Evolutionary conservation across 202 grass and related monocot species (phyloP).

Genomic region (Schoenoplectus tabernaemontani): DNA sequence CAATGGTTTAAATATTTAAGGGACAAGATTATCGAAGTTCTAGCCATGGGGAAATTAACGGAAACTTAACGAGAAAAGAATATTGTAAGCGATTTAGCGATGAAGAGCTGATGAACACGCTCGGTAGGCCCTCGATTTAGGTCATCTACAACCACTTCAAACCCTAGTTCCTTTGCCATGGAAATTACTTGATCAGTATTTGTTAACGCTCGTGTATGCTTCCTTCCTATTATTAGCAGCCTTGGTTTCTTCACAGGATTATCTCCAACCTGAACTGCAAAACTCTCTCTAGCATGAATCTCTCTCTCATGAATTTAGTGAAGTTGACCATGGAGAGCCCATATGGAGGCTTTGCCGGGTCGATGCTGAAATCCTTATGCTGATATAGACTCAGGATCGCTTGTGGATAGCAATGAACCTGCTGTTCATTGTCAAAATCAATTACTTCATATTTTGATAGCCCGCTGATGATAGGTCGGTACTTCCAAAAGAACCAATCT

Average conservation of each 20-base stretch:
- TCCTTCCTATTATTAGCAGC: conserved; percentile 56
- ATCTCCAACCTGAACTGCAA: conserved; percentile 30
- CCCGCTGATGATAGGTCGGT: conserved; percentile 34
- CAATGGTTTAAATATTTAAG: too few species aligned
- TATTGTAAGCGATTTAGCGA: too few species aligned
- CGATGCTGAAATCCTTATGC: conserved; percentile 71
- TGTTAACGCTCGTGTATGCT: conserved; percentile 37
- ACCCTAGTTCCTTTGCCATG: conserved; percentile 26
- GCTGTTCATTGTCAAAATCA: conserved; percentile 30
- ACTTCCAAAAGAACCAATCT: conserved; percentile 54
- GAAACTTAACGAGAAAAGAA: too few species aligned
- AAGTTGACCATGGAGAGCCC: conserved; percentile 45
- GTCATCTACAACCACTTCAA: conserved; percentile 58
- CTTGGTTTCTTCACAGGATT: conserved; percentile 29
- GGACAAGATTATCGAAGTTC: too few species aligned
- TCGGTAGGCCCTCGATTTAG: conserved; percentile 47
- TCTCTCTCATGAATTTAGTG: conserved; percentile 43
- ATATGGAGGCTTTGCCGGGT: conserved; percentile 24
- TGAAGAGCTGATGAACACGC: too few species aligned
- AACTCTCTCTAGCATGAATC: conserved; percentile 35
- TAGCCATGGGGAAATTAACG: too few species aligned
- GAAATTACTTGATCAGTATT: conserved; percentile 43
- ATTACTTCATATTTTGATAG: conserved; percentile 42
- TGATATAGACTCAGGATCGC: conserved; percentile 36
- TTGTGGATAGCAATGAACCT: conserved; percentile 45